Conservation (phyloP, 768 basidiomycete genomes). For the Nidula microcarpa region DNA sequence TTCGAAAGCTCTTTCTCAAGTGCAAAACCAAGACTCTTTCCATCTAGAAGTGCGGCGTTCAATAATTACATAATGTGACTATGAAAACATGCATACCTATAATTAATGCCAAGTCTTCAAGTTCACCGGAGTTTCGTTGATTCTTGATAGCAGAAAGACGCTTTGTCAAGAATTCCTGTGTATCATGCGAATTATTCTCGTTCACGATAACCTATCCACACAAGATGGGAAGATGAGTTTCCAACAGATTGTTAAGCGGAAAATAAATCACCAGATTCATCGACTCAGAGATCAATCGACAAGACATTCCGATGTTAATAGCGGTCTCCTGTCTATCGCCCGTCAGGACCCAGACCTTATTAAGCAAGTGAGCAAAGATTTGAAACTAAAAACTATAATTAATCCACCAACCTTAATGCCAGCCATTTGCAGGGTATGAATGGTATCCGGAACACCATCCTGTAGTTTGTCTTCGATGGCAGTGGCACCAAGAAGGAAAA, state of each 20-base stretch:
- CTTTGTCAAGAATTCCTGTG: constrained; percentile 83
- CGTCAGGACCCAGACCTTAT: constrained; percentile 92
- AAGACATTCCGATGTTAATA: constrained; percentile 98
- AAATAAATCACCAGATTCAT: constrained; percentile 84
- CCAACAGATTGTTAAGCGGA: neutral
- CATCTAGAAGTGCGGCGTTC: constrained; percentile 51
- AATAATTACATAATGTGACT: neutral
- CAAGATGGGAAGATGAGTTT: neutral
- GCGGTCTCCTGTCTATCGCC: constrained; percentile 99
- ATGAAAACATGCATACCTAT: constrained; percentile 61
- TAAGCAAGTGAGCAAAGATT: neutral
- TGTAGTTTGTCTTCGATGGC: constrained; percentile 99
- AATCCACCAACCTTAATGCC: constrained; percentile 78
- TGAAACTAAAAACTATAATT: neutral
- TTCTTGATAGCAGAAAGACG: constrained; percentile 91
- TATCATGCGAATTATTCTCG: constrained; percentile 78
- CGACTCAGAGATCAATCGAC: constrained; percentile 93
- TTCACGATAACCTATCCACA: constrained; percentile 83
- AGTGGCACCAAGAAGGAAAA: constrained; percentile 91
- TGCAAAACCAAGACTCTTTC: constrained; percentile 90
- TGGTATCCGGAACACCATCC: constrained; percentile 97
- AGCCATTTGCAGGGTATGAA: constrained; percentile 96
- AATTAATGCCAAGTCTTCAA: constrained; percentile 91
- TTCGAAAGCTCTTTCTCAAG: constrained; percentile 91
- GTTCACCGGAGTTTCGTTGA: constrained; percentile 85